Percentiles rank a stretch among this genome's conserved stretches.
phyloP scores from a whole-genome alignment of 108 stramenopile species.

The Nannochloropsis salina region DNA sequence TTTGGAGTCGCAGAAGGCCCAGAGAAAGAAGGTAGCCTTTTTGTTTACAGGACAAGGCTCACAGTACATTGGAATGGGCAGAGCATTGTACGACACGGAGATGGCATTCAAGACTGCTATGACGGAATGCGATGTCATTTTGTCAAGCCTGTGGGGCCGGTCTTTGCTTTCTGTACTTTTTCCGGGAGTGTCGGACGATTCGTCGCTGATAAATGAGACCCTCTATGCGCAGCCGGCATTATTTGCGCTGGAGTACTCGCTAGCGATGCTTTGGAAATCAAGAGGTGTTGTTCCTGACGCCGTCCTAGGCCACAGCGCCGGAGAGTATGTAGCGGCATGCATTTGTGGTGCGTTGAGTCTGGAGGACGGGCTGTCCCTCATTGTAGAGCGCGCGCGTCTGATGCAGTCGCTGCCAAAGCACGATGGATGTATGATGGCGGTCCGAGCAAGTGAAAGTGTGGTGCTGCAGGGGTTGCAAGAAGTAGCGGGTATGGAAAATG shows the following conservation, averaged over 20 bases:
- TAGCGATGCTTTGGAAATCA: conserved; percentile 26
- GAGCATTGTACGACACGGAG: conserved; percentile 39
- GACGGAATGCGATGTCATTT: conserved; percentile 38
- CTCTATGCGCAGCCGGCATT: conserved; percentile 51
- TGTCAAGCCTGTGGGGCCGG: not conserved
- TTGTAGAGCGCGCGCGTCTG: conserved; percentile 21
- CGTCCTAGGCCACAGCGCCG: conserved; percentile 50
- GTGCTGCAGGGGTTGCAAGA: conserved; percentile 21
- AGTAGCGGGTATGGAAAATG: not conserved
- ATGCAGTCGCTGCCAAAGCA: conserved; percentile 25
- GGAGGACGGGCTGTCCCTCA: conserved; percentile 25
- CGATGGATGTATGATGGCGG: conserved; percentile 25
- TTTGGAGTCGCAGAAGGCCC: not conserved
- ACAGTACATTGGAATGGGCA: conserved; percentile 50
- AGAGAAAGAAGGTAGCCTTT: conserved; percentile 40
- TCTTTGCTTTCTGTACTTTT: not conserved
- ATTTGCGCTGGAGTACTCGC: conserved; percentile 48
- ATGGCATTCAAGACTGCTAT: conserved; percentile 37
- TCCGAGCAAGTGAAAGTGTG: not conserved
- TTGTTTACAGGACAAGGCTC: conserved; percentile 56
- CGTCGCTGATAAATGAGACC: conserved; percentile 42
- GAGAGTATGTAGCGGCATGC: conserved; percentile 52
- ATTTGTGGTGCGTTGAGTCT: conserved; percentile 42
- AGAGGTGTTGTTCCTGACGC: conserved; percentile 33
- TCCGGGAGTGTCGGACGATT: not conserved